Conservation (phyloP, 2,329 filamentous ascomycete species). For the Colletotrichum filicis region DNA sequence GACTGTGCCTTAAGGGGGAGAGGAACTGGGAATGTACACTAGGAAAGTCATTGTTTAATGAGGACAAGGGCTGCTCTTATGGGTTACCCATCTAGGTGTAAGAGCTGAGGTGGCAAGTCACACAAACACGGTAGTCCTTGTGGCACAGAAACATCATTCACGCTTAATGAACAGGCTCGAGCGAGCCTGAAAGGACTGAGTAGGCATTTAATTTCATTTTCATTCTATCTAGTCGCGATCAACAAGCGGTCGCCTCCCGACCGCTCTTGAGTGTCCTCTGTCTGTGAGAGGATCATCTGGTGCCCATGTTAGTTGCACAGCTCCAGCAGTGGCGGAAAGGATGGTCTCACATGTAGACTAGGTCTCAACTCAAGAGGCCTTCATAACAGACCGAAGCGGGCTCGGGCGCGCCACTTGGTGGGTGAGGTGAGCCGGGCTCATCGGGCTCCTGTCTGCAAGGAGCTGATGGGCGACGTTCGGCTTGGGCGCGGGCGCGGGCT, state of each 20-base stretch:
- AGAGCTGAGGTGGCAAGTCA: background rate
- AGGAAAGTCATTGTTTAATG: background rate
- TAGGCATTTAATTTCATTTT: constrained; percentile 30
- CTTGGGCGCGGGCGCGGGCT: constrained; percentile 53
- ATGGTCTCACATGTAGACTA: constrained; percentile 35
- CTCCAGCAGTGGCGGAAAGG: background rate
- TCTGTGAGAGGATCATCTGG: constrained; percentile 27
- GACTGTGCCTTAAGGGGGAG: background rate
- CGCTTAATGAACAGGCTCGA: background rate
- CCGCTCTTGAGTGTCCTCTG: constrained; percentile 31
- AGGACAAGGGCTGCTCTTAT: background rate
- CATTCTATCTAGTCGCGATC: constrained; percentile 34
- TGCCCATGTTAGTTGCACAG: background rate
- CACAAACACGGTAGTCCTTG: background rate
- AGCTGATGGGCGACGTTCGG: constrained; percentile 55
- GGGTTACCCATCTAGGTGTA: background rate
- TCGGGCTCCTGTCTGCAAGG: constrained; percentile 57
- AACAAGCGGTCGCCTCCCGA: constrained; percentile 31
- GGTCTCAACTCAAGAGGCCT: constrained; percentile 63
- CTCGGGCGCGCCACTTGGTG: constrained; percentile 70
- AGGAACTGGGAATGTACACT: background rate
- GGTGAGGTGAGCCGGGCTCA: constrained; percentile 53
- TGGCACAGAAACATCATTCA: background rate
- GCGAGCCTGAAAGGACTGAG: constrained; percentile 7
- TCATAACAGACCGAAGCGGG: constrained; percentile 76